Base-by-base conservation (phyloP, 805 yeast genomes). In the Metschnikowia picachoensis region DNA sequence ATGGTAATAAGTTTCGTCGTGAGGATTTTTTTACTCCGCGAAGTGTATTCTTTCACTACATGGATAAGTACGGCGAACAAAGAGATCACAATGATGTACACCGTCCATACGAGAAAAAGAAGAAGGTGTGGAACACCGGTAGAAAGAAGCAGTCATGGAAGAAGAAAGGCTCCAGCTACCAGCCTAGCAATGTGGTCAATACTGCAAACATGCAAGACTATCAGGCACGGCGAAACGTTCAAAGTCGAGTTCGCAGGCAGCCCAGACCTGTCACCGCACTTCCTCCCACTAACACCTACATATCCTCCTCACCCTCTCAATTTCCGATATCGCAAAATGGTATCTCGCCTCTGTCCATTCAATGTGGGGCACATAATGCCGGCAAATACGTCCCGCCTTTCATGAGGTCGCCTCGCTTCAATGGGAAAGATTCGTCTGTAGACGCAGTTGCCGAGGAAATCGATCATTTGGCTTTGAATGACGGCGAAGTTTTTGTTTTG, bases 11-110 rank as follows among this genome's bases (percentile, higher is more conserved):
- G 41, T 83, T 77, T 56, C 79, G 79, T 53, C 73, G 92, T 42
- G 84, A 82, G 55, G 92, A 86, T 59, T 83, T 76, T 55, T 86
- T 85, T 60, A 86, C 94, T 3, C 94, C 94, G 3, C 85, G 85
- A 45, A 80, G 90, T 25, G 84, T 82, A 6, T 78, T 81, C 57
- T 79, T 78, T 47, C 84, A 82, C 52, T 85, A 82, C 60, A 78
- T 85, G 85, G 88, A 80, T 52, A 81, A 82, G 51, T 72, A 70
- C 49, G 72, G 82, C 65, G 66, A 76, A 68, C 62, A 72, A 53
- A 60, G 68, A 60, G 59, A 59, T 32, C 52, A 45, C 10, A 50
- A 49, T 17, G 49, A 39, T 8, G 37, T 31, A 15, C 44, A 27
- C 31, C 43, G 49, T 42, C 48, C 34, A 30, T 51, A 49, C 46